Percentiles rank a stretch among this genome's conserved stretches.
phyloP scores from a whole-genome alignment of 192 early-diverging fungal species.

The Podila epigama region DNA sequence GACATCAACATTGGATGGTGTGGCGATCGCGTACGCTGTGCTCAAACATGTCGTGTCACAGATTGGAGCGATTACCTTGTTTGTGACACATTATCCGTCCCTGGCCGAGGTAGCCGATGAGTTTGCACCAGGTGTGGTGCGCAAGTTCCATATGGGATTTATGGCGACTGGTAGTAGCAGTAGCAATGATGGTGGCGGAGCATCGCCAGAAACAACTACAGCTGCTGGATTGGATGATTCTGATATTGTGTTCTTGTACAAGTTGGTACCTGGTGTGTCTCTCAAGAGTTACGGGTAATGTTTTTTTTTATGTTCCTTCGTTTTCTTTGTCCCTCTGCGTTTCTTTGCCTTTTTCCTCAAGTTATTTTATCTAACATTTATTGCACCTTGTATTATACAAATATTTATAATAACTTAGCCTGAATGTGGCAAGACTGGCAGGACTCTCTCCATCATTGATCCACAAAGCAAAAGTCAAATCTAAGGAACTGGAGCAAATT shows the following conservation, averaged over 20 bases:
- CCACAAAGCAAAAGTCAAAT: conserved; percentile 59
- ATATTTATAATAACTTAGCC: conserved; percentile 36
- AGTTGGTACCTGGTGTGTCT: conserved; percentile 67
- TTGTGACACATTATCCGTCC: conserved; percentile 86
- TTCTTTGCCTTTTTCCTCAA: not conserved
- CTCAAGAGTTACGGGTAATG: conserved; percentile 71
- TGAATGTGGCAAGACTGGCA: conserved; percentile 80
- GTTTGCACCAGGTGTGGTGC: conserved; percentile 26
- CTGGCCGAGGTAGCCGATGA: conserved; percentile 56
- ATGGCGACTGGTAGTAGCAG: conserved; percentile 41
- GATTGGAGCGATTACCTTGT: conserved; percentile 64
- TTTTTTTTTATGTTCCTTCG: not conserved
- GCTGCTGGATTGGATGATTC: conserved; percentile 37
- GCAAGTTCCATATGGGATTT: conserved; percentile 63
- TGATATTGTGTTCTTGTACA: conserved; percentile 75
- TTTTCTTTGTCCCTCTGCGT: conserved; percentile 1
- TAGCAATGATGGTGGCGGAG: not conserved
- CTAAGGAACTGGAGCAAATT: conserved; percentile 52
- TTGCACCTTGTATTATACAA: not conserved
- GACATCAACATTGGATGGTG: conserved; percentile 77
- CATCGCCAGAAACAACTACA: too few relatives aligned
- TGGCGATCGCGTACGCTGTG: conserved; percentile 73
- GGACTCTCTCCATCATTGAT: conserved; percentile 60
- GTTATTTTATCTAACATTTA: not conserved
- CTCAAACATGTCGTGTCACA: conserved; percentile 61